These are phyloP conservation scores for Coemansia sp. DNA, from an alignment of 192 early-diverging fungal species.

Conservation along the genomic window DNA sequence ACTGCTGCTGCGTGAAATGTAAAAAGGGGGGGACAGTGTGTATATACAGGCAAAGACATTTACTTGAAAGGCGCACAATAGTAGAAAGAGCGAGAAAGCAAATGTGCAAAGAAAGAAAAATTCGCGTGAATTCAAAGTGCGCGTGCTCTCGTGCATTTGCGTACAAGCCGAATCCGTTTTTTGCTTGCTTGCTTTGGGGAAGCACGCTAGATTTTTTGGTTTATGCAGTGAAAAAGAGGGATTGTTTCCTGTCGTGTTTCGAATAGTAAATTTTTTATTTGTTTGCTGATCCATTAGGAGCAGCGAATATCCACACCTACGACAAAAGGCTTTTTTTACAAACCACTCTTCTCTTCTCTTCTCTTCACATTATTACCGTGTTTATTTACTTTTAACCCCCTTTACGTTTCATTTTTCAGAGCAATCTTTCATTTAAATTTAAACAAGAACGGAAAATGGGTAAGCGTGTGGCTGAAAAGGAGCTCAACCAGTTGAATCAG, in stretches of 20 bases:
- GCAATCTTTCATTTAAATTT: too few species aligned
- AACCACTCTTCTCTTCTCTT: not conserved
- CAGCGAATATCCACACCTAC: too few species aligned
- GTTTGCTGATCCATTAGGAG: too few species aligned
- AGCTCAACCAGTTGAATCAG: constrained; percentile 53
- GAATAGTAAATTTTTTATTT: not conserved
- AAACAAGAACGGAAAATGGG: constrained; percentile 29
- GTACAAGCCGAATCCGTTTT: not conserved
- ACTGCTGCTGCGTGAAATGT: too few species aligned
- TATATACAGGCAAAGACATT: too few species aligned
- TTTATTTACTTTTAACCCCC: not conserved
- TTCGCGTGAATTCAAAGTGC: too few species aligned
- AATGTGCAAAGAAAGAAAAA: too few species aligned
- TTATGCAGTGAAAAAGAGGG: not conserved
- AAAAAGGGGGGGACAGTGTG: too few species aligned
- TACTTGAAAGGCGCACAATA: too few species aligned
- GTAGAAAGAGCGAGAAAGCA: constrained; percentile 1
- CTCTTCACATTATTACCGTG: not conserved
- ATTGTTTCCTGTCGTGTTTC: not conserved
- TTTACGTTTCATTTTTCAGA: too few species aligned
- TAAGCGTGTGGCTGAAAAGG: constrained; percentile 46
- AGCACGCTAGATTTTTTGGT: not conserved
- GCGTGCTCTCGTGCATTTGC: too few species aligned
- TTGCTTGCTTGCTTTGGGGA: not conserved
- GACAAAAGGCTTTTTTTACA: too few species aligned